Base-by-base conservation (phyloP, 306 rosid genomes). In the Dryas octopetala region DNA sequence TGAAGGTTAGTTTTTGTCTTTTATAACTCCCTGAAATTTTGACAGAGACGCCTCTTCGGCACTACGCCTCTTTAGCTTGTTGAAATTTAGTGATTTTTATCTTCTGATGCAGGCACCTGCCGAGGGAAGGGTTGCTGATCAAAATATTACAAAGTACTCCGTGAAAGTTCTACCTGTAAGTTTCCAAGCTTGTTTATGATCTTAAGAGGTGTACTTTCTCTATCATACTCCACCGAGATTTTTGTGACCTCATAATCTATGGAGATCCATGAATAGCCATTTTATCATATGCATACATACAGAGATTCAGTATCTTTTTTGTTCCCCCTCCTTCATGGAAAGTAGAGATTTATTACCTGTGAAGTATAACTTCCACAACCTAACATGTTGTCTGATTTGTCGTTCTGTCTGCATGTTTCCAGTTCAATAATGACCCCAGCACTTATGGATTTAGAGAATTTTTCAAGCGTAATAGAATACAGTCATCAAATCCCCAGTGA, bases 101-200 rank as follows among this genome's bases (percentile, higher is more conserved):
- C 49, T 68, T 72, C 19, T 75, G 70, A 41, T 76, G 71, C 88
- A 94, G 96, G 88, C 94, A 23, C 67, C 85, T 44, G 83, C 12
- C 79, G 91, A 84, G 81, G 95, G 91, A 78, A 91, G 71, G 86
- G 85, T 86, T 68, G 88, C 90, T 66, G 95, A 94, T 82, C 83
- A 88, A 70, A 91, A 85, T 80, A 58, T 86, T 70, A 90, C 96
- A 2, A 91, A 87, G 67, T 94, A 94, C 89, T 85, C 89, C 0
- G 98, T 90, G 86, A 89, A 89, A 74, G 97, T 95, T 68, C 61
- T 91, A 51, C 98, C 98, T 14, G 96, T 94, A 90, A 89, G 98
- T 90, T 70, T 66, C 71, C 19, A 44, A 40, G 17, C 74, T 76
- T 77, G 32, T 50, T 48, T 4, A 6, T 32, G 3, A 13, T 67